Evolutionary conservation across 148 eudicot species (phyloP), one percentile per base, ranked within the genome.

Genomic region (Camellia lanceoleosa): DNA sequence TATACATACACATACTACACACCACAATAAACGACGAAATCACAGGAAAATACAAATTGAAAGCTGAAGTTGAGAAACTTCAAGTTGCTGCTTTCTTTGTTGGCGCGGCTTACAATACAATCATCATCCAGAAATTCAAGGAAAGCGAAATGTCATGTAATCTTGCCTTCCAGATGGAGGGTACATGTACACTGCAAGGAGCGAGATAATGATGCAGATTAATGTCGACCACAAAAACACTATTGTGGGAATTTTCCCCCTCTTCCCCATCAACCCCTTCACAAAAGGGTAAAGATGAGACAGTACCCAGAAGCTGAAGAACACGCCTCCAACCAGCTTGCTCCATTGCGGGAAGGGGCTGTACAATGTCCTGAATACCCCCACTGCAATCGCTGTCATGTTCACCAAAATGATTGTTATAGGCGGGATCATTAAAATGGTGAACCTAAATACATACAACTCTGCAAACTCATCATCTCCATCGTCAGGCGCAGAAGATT

Each of bases 271-370:
- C 5, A 76, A 18, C 71, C 79, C 79, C 60, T 76, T 76, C 4
- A 60, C 79, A 49, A 76, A 76, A 4, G 79, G 79, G n/a, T 76
- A 76, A 5, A 76, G 30, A 76, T 76, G 79, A 41, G 79, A 43
- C 71, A 76, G 60, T 2, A 76, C 71, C 79, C 79, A 76, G 19
- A 76, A 76, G 10, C 79, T 76, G 14, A 76, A 76, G 67, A 64
- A 76, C 16, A 61, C 70, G 2, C 71, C 79, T 11, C 72, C 72
- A 7, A 66, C 11, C 0, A 77, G 30, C 72, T 20, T 63, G 46
- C 73, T 78, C 80, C 80, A 78, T 19, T 78, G 73, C 8, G 73
- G 63, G 9, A 78, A 49, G 0, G 15, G 14, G 52, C 80, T 78
- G 42, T 78, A 66, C 0, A 78, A 44, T 15, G 80, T 78, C 19